Evolutionary conservation across 371 early-diverging fungal genomes (phyloP), one percentile per base, ranked within the genome.

Genomic region (Dipsacomyces acuminosporus): DNA sequence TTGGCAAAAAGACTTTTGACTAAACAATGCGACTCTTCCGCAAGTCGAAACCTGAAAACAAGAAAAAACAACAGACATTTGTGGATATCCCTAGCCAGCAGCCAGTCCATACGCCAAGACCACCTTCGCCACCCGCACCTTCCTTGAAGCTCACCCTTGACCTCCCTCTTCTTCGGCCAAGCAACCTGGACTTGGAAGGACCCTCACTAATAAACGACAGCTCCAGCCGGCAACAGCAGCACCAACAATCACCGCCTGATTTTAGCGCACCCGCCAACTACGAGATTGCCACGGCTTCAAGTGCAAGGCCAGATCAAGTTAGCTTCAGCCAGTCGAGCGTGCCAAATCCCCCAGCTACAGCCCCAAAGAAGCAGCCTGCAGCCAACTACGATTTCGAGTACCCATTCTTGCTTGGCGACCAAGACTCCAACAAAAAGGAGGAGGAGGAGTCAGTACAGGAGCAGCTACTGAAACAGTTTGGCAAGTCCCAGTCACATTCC

Each of bases 11-110:
- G n/a, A n/a, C 30, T 30, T 5, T 11, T 11, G 5, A 11, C 30
- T 7, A 2, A 11, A 44, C n/a, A 8, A 67, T 67, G 69, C 50
- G 69, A 30, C 51, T 67, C 19, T 67, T 67, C 30, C 69, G 69
- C 35, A 67, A 67, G 33, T 51, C 53, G 23, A 67, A 67, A 36
- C 25, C 50, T 8, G 53, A 40, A 20, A 40, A 26, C 7, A 50
- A 40, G 20, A 40, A 26, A 23, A 5, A 30, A 11, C 48, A 41
- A 7, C 53, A 53, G 14, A 40, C 53, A 1, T 13, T 8, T 7
- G 40, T 35, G n/a, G 35, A 34, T 7, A 24, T 20, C 11, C 11
- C 30, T 5, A 11, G 11, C 7, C 30, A 5, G 5, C 30, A 30
- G 30, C 30, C 30, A 11, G 30, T 30, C 30, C 7, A 30, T 5